Conservation (phyloP, 495 filamentous ascomycete species). For the Talaromyces wortmannii region DNA sequence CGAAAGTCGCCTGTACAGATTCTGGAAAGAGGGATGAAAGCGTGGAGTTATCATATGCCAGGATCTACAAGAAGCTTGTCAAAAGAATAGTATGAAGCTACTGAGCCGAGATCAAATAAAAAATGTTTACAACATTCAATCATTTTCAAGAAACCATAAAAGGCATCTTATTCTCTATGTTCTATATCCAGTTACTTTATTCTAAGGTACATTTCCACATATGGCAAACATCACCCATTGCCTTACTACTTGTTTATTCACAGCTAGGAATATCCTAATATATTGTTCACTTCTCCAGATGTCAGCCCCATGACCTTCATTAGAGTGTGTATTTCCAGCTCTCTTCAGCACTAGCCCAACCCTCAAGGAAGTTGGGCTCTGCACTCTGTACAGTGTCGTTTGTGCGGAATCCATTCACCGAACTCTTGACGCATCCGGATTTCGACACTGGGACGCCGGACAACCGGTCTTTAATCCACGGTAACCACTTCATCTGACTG, state of each 20-base stretch:
- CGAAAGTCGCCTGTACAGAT: too few species aligned
- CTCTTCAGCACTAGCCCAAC: conserved; percentile 1
- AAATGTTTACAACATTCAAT: too few species aligned
- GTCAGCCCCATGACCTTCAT: not conserved
- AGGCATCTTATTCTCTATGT: too few species aligned
- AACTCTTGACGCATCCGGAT: conserved; percentile 8
- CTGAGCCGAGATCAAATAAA: too few species aligned
- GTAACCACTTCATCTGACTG: conserved; percentile 26
- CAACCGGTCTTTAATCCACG: conserved; percentile 35
- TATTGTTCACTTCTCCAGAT: not conserved
- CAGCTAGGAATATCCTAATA: not conserved
- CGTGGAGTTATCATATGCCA: too few species aligned
- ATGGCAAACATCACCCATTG: too few species aligned
- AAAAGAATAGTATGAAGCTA: too few species aligned
- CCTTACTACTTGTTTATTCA: not conserved
- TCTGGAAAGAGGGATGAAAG: too few species aligned
- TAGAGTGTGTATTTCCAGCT: conserved; percentile 1
- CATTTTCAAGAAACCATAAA: too few species aligned
- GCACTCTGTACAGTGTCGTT: not conserved
- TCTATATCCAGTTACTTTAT: too few species aligned
- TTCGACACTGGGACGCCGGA: conserved; percentile 10
- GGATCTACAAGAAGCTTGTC: too few species aligned
- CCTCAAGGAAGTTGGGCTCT: not conserved
- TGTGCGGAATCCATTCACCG: conserved; percentile 1
- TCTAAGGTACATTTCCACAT: too few species aligned